Percentiles rank a stretch among this genome's conserved stretches.
Evolutionary conservation across 1,284 basidiomycete species (phyloP).

Genomic region (Paramarasmius palmivorus): DNA sequence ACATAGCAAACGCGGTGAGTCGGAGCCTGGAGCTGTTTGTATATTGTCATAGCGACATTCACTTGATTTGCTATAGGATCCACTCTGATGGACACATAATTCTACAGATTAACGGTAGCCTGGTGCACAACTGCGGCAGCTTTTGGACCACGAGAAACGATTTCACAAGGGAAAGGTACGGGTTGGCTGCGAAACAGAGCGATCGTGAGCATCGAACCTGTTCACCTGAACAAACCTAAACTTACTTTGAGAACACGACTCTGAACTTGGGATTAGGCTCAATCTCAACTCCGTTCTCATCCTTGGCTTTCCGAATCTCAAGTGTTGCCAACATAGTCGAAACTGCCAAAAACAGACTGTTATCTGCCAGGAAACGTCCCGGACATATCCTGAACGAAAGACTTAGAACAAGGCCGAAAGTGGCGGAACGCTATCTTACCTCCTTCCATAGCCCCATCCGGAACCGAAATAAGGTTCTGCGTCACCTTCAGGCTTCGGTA

Average conservation of each 20-base stretch:
- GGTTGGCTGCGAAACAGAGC: background rate
- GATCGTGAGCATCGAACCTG: background rate
- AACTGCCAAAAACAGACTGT: background rate
- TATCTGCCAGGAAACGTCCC: background rate
- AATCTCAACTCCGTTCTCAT: background rate
- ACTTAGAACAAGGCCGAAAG: background rate
- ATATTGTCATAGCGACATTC: too few species aligned
- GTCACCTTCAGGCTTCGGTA: background rate
- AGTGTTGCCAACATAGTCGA: background rate
- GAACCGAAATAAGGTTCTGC: conserved; percentile 4
- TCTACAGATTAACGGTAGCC: background rate
- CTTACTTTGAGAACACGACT: background rate
- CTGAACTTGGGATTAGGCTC: background rate
- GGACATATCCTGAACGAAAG: background rate
- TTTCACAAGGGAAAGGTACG: background rate
- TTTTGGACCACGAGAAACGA: background rate
- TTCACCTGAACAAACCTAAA: background rate
- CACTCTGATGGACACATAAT: too few species aligned
- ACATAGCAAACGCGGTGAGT: too few species aligned
- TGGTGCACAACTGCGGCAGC: background rate
- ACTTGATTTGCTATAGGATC: too few species aligned
- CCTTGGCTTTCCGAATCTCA: background rate
- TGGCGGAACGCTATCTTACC: background rate
- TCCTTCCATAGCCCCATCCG: conserved; percentile 3
- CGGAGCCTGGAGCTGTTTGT: too few species aligned